Base-by-base conservation (phyloP, 2,329 filamentous ascomycete species). In the Geosmithia putterillii region DNA sequence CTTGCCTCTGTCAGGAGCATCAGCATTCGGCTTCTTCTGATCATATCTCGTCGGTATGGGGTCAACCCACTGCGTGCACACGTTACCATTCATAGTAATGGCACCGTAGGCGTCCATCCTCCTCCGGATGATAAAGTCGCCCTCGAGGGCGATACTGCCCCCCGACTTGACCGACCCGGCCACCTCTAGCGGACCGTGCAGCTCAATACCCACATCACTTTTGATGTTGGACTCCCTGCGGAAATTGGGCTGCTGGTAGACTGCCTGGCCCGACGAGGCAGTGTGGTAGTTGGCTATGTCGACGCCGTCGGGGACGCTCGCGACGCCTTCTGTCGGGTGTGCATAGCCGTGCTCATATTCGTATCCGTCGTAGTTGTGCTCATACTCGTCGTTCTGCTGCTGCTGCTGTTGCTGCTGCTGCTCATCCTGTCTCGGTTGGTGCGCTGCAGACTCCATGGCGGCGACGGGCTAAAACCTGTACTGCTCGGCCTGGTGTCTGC, bases 101-200 rank as follows among this genome's bases (percentile, higher is more conserved):
- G 57, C 54, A 3, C 67, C 67, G 41, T 71, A 71, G 10, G 67
- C 67, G 46, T 72, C 67, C 23, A 71, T 58, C 42, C 60, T 61
- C 23, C 67, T 67, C 4, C 55, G 54, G n/a, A 72, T 57, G 17
- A 57, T 53, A 38, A 72, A 61, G 43, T 70, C 64, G 3, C 67
- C 69, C 4, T 60, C 53, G 21, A 74, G 60, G 14, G 54, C 60
- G 42, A 73, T 62, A 22, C 61, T 63, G 7, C 67, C 62, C 42
- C 64, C 66, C 6, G 63, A 67, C 47, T 63, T 63, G 51, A 74
- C 64, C 3, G 65, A 69, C 10, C 66, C 66, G 20, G 60, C 57
- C 18, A 74, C 62, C 45, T 73, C 67, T 47, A 71, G 55, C 8
- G 69, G 69, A 1, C 69, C 69, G 3, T 55, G 50, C 6, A 71